A percentile compares a stretch with the other conserved stretches of the same genome.
Conservation (phyloP, 441 rosid species). For the Francoa sonchifolia region DNA sequence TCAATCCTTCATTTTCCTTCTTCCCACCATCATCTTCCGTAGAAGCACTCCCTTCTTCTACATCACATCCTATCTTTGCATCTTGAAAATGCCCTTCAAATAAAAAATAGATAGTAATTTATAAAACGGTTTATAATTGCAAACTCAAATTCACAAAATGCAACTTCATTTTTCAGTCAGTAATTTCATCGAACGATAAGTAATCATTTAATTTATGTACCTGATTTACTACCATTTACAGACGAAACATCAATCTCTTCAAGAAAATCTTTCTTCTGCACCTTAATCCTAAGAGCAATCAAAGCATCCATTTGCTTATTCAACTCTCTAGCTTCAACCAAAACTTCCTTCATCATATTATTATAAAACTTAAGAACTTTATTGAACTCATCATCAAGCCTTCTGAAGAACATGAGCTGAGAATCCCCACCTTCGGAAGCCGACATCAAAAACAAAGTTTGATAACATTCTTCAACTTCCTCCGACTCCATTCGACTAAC, state of each 20-base stretch:
- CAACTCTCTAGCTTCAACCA: slow-evolving; percentile 56
- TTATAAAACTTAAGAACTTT: slow-evolving; percentile 49
- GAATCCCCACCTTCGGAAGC: slow-evolving; percentile 47
- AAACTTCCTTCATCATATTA: slow-evolving; percentile 32
- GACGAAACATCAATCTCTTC: slow-evolving; percentile 9
- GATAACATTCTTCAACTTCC: slow-evolving; percentile 14
- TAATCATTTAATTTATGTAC: neutral
- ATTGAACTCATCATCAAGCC: slow-evolving; percentile 61
- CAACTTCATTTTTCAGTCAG: neutral
- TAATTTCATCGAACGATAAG: too few species aligned
- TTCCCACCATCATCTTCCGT: slow-evolving; percentile 11
- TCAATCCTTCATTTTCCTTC: slow-evolving; percentile 9
- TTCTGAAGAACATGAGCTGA: slow-evolving; percentile 46
- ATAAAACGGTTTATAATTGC: too few species aligned
- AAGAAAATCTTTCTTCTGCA: slow-evolving; percentile 31
- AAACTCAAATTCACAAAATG: too few species aligned
- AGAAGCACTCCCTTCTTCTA: slow-evolving; percentile 20
- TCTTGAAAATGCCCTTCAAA: slow-evolving; percentile 14
- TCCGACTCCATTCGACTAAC: slow-evolving; percentile 24
- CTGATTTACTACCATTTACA: neutral
- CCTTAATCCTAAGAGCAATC: slow-evolving; percentile 60
- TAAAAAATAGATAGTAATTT: neutral
- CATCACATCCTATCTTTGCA: slow-evolving; percentile 37
- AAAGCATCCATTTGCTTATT: slow-evolving; percentile 65
- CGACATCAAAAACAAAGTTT: slow-evolving; percentile 40